phyloP scores from a whole-genome alignment of 176 grass and related monocot species.

The Tillandsia fasciculata region DNA sequence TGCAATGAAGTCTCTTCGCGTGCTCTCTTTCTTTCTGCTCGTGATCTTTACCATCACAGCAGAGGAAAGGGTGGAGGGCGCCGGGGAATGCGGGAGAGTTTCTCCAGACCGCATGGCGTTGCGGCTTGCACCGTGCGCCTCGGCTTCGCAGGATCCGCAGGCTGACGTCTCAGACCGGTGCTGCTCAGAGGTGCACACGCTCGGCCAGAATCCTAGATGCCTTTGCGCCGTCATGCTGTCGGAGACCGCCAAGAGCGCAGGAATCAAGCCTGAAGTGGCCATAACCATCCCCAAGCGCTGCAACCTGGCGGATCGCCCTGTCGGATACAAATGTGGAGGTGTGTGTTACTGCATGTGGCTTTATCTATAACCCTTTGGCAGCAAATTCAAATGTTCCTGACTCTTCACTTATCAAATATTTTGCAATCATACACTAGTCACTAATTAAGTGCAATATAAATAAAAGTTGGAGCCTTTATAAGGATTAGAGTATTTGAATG shows the following conservation, averaged over 20 bases:
- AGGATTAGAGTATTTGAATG: too few relatives aligned
- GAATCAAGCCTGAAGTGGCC: conserved; percentile 52
- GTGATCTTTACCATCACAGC: not conserved
- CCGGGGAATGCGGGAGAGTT: conserved; percentile 51
- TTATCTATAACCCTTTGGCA: too few relatives aligned
- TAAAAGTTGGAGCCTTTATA: too few relatives aligned
- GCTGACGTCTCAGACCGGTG: conserved; percentile 27
- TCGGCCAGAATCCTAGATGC: conserved; percentile 58
- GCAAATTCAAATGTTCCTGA: too few relatives aligned
- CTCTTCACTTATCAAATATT: too few relatives aligned
- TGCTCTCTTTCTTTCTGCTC: not conserved
- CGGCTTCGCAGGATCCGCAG: conserved; percentile 31
- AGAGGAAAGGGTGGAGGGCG: conserved; percentile 3
- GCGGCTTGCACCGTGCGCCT: conserved; percentile 44
- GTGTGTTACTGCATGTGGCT: not conserved
- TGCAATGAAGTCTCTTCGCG: not conserved
- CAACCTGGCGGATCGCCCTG: conserved; percentile 48
- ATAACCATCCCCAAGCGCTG: conserved; percentile 74
- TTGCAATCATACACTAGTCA: too few relatives aligned
- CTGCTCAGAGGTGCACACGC: conserved; percentile 47
- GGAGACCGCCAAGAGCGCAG: conserved; percentile 34
- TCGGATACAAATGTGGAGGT: conserved; percentile 80
- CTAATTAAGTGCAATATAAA: too few relatives aligned
- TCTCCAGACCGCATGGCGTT: conserved; percentile 43
- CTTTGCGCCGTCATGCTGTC: conserved; percentile 71